These are phyloP conservation scores for Petrea volubilis DNA, from an alignment of 257 asterid species.

Conservation along the genomic window DNA sequence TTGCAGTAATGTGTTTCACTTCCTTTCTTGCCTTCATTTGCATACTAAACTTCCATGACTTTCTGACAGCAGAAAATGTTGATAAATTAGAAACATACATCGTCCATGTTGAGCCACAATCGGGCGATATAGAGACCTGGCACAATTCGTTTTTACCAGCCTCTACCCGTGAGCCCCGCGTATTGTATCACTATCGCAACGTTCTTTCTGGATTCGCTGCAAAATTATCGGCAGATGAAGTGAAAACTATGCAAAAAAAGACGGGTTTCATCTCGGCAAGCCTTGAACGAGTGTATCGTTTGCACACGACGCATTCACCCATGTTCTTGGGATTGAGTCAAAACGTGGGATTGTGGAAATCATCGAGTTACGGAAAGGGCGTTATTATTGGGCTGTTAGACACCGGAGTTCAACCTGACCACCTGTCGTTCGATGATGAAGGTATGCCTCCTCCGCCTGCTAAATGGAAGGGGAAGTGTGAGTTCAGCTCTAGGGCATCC, in stretches of 20 bases:
- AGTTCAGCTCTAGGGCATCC: background rate
- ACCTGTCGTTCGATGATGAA: constrained; percentile 25
- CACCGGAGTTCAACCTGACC: constrained; percentile 31
- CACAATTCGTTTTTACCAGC: constrained; percentile 35
- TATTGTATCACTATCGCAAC: constrained; percentile 21
- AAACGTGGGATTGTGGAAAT: constrained; percentile 41
- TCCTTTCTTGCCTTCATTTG: background rate
- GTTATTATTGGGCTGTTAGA: constrained; percentile 32
- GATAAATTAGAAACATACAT: constrained; percentile 30
- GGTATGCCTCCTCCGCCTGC: constrained; percentile 24
- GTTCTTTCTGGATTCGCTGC: constrained; percentile 38
- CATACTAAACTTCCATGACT: background rate
- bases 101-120: constrained; percentile 27
- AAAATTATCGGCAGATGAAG: constrained; percentile 17
- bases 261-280: constrained; percentile 29
- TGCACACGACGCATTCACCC: constrained; percentile 48
- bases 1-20: background rate
- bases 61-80: background rate
- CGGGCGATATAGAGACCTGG: constrained; percentile 25
- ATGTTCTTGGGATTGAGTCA: constrained; percentile 46
- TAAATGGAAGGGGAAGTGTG: constrained; percentile 40
- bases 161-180: background rate
- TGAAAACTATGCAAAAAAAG: constrained; percentile 20
- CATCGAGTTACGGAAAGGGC: constrained; percentile 44
- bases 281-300: constrained; percentile 23